These are phyloP conservation scores for Lachnellula willkommii DNA, from an alignment of 2,329 filamentous ascomycete genomes.

Conservation along the genomic window DNA sequence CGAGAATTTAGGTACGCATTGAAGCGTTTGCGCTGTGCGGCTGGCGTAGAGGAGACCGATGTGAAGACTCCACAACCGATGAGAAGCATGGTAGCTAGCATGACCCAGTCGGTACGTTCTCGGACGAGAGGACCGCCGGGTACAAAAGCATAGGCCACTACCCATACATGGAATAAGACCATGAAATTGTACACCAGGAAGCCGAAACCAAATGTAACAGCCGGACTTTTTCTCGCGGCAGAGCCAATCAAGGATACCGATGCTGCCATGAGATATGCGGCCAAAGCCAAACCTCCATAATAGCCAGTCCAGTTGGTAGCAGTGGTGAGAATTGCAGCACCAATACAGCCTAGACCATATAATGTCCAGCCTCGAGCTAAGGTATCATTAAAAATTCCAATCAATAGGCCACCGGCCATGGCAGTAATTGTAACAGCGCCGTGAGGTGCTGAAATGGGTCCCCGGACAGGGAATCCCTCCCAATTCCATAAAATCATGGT, in stretches of 20 bases:
- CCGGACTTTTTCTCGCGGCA: conserved; percentile 71
- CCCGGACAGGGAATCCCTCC: conserved; percentile 89
- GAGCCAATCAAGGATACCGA: conserved; percentile 69
- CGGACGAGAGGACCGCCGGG: conserved; percentile 88
- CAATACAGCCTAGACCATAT: conserved; percentile 71
- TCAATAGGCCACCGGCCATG: conserved; percentile 76
- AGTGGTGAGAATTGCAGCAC: conserved; percentile 71
- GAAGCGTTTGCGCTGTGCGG: conserved; percentile 30
- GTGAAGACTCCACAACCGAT: conserved; percentile 84
- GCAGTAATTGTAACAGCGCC: conserved; percentile 79
- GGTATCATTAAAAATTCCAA: conserved; percentile 68
- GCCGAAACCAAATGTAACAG: conserved; percentile 76
- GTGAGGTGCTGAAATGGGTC: conserved; percentile 83
- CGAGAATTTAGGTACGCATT: conserved; percentile 40
- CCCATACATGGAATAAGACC: conserved; percentile 97
- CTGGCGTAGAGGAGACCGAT: conserved; percentile 42
- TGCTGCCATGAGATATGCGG: conserved; percentile 77
- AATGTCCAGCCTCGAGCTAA: conserved; percentile 72
- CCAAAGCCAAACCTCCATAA: conserved; percentile 70
- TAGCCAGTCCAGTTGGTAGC: conserved; percentile 84
- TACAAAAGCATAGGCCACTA: conserved; percentile 96
- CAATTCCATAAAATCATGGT: conserved; percentile 99
- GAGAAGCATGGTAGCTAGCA: conserved; percentile 76
- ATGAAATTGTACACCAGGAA: conserved; percentile 91
- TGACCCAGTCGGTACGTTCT: conserved; percentile 94